Base-by-base conservation (phyloP, 495 filamentous ascomycete genomes). In the Penicillium odoratum region DNA sequence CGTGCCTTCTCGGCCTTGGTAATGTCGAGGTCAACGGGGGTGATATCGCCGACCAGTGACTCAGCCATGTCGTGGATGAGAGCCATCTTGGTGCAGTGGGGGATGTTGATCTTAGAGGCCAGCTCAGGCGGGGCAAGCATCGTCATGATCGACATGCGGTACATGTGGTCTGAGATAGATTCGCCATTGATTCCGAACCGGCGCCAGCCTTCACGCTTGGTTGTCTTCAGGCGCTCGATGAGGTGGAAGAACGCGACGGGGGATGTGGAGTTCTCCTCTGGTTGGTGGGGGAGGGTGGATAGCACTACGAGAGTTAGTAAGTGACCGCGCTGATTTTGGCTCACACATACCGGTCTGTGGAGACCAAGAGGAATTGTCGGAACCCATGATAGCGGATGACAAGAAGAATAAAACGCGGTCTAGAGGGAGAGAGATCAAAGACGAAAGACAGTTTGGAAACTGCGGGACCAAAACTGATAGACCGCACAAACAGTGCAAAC, bases 41-140 rank as follows among this genome's bases (percentile, higher is more conserved):
- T 98, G 71, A 98, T 97, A 70, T 98, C 94, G 38, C 94, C 94
- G 21, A 98, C 94, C 9, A 98, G 76, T 2, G 87, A 81, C 68
- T 98, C 94, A 9, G 95, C 94, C 93, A 98, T 97, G 74, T 98
- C 94, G 77, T 98, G 94, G 43, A 98, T 77, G 36, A 98, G 80
- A 13, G 91, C 92, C 90, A 98, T 93, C 73, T 90, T 88, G 64
- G 90, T 92, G 79, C 94, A 97, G 61, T 85, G 87, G 3, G 83
- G 77, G 58, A 96, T 81, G 69, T 98, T 85, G 63, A 98, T 71
- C 30, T 75, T 77, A 10, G 81, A 67, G 9, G 86, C 76, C 10
- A 96, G 83, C 13, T 90, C 78, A 0, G 87, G 76, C 16, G 94
- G 95, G n/a, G 91, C 92, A 51, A 98, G 82, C 85, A 98, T 89